Conservation (phyloP, 352 stramenopile species). For the Porosira glacialis region DNA sequence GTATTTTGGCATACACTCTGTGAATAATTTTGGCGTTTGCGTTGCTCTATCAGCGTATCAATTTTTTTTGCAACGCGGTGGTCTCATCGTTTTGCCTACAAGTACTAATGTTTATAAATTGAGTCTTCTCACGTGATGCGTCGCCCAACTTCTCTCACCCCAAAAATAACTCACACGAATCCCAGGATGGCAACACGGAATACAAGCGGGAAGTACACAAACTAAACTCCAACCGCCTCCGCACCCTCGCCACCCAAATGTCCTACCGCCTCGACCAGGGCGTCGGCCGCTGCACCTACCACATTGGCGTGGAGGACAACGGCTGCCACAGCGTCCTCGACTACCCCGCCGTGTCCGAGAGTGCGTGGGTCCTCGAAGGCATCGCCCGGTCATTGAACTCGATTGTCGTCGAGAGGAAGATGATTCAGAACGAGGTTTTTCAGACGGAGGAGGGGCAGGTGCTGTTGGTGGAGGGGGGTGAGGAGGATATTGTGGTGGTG, state of each 20-base stretch:
- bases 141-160: no score
- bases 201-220: conserved; percentile 78
- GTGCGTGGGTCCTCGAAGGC: conserved; percentile 65
- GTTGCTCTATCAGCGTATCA: no score
- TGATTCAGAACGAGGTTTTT: conserved; percentile 79
- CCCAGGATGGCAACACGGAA: no score
- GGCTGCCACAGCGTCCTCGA: conserved; percentile 76
- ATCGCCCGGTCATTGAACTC: conserved; percentile 75
- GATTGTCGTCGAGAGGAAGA: conserved; percentile 66
- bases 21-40: no score
- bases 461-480: conserved; percentile 6
- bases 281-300: conserved; percentile 64
- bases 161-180: no score
- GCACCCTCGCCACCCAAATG: conserved; percentile 79
- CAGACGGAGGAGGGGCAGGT: no score
- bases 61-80: no score
- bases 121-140: no score
- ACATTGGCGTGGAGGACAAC: conserved; percentile 78
- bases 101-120: no score
- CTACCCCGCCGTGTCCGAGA: conserved; percentile 63
- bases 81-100: no score
- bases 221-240: conserved; percentile 53
- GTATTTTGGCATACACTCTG: no score
- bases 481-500: conserved; percentile 14
- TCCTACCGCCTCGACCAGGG: conserved; percentile 78